These are phyloP conservation scores for Stemphylium beticola DNA, from an alignment of 2,329 filamentous ascomycete species.

Conservation along the genomic window DNA sequence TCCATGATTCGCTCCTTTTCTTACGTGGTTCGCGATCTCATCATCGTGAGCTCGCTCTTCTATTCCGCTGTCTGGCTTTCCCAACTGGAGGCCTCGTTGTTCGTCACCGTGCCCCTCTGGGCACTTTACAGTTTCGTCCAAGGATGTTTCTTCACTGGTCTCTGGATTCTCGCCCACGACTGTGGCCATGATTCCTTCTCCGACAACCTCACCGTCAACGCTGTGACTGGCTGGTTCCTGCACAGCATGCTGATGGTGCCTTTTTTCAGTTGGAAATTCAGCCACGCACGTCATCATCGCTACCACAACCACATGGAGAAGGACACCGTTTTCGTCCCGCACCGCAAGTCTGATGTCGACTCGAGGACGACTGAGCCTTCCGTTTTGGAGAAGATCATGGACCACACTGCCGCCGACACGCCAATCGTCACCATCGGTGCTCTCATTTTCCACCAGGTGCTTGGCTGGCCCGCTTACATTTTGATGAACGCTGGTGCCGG, in stretches of 20 bases:
- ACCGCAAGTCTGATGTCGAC: slow-evolving; percentile 20
- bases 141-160: slow-evolving; percentile 69
- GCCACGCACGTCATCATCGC: slow-evolving; percentile 12
- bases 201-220: slow-evolving; percentile 62
- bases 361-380: slow-evolving; percentile 11
- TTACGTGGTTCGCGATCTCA: slow-evolving; percentile 33
- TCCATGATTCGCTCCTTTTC: slow-evolving; percentile 30
- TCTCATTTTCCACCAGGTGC: slow-evolving; percentile 67
- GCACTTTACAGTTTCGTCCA: slow-evolving; percentile 67
- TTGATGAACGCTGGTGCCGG: slow-evolving; percentile 58
- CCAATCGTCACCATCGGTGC: slow-evolving; percentile 63
- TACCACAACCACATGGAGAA: slow-evolving; percentile 15
- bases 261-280: slow-evolving; percentile 58
- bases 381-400: slow-evolving; percentile 40
- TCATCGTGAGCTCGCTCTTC: slow-evolving; percentile 26
- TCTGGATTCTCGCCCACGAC: slow-evolving; percentile 73
- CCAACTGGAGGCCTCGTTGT: slow-evolving; percentile 20
- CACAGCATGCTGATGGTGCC: slow-evolving; percentile 72
- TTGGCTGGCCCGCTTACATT: slow-evolving; percentile 70
- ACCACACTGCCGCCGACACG: slow-evolving; percentile 61
- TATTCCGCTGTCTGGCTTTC: slow-evolving; percentile 21
- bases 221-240: slow-evolving; percentile 67
- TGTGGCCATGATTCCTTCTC: slow-evolving; percentile 74
- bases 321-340: slow-evolving; percentile 47
- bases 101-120: slow-evolving; percentile 51